Conservation (phyloP, 305 asterid genomes). For the Fraxinus albicans region DNA sequence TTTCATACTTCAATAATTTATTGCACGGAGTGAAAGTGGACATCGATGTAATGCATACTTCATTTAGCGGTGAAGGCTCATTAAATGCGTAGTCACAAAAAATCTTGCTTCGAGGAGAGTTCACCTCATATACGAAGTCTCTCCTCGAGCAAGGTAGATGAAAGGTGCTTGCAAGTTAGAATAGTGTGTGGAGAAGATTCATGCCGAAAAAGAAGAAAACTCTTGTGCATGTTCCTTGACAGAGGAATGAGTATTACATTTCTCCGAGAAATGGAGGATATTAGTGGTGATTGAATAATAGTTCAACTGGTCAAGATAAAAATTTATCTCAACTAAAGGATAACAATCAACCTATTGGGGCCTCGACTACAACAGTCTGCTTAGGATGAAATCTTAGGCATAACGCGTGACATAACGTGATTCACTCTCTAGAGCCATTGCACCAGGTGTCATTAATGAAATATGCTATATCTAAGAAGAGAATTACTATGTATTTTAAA, state of each 20-base stretch:
- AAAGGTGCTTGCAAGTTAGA: background rate
- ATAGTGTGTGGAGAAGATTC: background rate
- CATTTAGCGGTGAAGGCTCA: background rate
- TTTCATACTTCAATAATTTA: background rate
- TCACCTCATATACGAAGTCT: background rate
- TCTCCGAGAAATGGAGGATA: background rate
- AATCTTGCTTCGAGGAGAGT: background rate
- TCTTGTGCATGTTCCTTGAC: background rate
- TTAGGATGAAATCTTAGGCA: background rate
- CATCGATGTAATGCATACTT: background rate
- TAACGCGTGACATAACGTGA: background rate
- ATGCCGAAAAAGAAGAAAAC: background rate
- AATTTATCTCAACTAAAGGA: background rate
- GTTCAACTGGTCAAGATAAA: background rate
- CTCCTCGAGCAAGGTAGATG: background rate
- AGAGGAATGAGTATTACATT: background rate
- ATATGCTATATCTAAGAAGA: background rate
- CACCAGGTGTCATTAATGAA: background rate
- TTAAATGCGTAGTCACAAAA: background rate
- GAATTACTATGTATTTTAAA: background rate
- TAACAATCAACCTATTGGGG: background rate
- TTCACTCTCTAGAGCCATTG: background rate
- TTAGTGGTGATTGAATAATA: background rate
- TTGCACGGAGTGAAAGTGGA: background rate
- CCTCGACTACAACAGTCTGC: background rate